phyloP scores from a whole-genome alignment of 1,284 basidiomycete genomes.

The Trametes sp. region DNA sequence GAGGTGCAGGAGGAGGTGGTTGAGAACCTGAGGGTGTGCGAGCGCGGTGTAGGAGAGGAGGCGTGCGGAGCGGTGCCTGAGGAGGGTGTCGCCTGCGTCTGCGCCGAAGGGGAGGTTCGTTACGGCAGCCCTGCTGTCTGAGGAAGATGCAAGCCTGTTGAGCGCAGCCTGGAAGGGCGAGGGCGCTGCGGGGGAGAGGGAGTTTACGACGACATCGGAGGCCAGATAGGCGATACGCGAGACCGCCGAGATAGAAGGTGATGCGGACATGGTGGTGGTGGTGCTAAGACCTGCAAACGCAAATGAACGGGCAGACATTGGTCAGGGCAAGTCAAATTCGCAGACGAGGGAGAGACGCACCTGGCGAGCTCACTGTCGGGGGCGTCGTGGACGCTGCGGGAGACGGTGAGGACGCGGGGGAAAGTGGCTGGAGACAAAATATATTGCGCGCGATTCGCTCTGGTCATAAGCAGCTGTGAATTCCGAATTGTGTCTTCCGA shows the following conservation, averaged over 20 bases:
- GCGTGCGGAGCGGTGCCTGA: constrained; percentile 43
- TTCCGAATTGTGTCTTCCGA: constrained; percentile 24
- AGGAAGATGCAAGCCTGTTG: constrained; percentile 22
- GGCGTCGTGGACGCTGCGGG: constrained; percentile 16
- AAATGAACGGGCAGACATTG: constrained; percentile 23
- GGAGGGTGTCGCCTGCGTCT: constrained; percentile 63
- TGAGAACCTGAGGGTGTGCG: constrained; percentile 54
- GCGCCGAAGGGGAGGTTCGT: constrained; percentile 60
- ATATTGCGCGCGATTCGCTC: constrained; percentile 24
- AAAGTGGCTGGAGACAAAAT: constrained; percentile 22
- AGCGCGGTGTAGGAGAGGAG: constrained; percentile 62
- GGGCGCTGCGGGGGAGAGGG: constrained; percentile 49
- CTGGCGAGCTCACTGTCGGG: constrained; percentile 9
- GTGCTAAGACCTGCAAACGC: background rate
- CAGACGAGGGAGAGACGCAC: constrained; percentile 6
- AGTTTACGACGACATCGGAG: constrained; percentile 71
- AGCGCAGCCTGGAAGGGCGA: constrained; percentile 47
- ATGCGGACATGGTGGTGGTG: constrained; percentile 31
- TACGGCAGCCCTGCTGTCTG: constrained; percentile 36
- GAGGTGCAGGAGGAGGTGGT: constrained; percentile 64
- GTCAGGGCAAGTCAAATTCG: constrained; percentile 16
- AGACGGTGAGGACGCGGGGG: constrained; percentile 17
- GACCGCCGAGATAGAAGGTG: constrained; percentile 52
- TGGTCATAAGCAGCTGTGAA: constrained; percentile 24
- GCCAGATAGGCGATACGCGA: constrained; percentile 73